Percentiles rank a stretch among this genome's conserved stretches.
phyloP scores from a whole-genome alignment of 2,329 filamentous ascomycete species.

The Pseudogymnoascus sp. region DNA sequence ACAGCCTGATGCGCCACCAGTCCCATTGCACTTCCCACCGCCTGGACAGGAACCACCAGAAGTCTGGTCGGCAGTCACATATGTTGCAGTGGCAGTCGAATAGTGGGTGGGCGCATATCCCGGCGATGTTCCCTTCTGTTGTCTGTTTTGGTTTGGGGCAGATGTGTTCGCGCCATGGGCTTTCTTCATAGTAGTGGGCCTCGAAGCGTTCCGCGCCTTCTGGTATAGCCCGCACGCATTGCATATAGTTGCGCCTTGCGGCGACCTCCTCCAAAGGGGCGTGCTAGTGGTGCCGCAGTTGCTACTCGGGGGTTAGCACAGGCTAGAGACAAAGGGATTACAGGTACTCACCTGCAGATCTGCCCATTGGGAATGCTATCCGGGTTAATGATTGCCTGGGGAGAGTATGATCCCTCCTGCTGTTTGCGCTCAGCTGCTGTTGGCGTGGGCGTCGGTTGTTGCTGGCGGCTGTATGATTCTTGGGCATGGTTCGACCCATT shows the following conservation, averaged over 20 bases:
- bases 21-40: conserved; percentile 91
- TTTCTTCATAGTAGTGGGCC: conserved; percentile 85
- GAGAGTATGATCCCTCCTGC: conserved; percentile 3
- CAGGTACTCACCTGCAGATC: conserved; percentile 59
- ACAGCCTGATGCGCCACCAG: conserved; percentile 88
- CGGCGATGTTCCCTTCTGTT: conserved; percentile 23
- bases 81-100: conserved; percentile 50
- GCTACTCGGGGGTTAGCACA: conserved; percentile 42
- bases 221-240: conserved; percentile 94
- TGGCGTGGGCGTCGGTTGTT: background rate
- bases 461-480: background rate
- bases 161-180: conserved; percentile 45
- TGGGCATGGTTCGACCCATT: conserved; percentile 4
- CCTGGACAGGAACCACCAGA: conserved; percentile 86
- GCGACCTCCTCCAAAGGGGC: conserved; percentile 88
- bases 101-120: conserved; percentile 31
- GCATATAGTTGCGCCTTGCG: conserved; percentile 89
- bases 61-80: conserved; percentile 69
- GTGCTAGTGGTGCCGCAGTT: conserved; percentile 94
- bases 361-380: conserved; percentile 46
- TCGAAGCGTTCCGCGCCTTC: conserved; percentile 84
- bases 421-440: background rate
- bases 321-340: conserved; percentile 13
- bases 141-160: conserved; percentile 18
- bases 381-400: conserved; percentile 1